These are phyloP conservation scores for Talaromyces liani DNA, from an alignment of 495 filamentous ascomycete species.

Conservation along the genomic window DNA sequence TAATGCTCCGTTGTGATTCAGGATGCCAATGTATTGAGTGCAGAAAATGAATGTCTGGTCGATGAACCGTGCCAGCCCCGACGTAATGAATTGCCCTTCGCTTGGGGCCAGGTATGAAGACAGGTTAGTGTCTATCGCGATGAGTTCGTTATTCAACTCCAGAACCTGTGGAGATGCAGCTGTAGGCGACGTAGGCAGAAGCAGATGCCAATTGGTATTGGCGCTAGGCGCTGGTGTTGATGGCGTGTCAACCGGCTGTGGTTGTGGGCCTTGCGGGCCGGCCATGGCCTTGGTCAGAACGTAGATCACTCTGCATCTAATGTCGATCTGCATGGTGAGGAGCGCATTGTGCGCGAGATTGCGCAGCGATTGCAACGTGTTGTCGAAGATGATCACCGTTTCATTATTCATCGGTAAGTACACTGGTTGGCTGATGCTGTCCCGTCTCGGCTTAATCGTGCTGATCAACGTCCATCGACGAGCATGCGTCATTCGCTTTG, in stretches of 20 bases:
- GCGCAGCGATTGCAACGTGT: slow-evolving; percentile 70
- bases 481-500: slow-evolving; percentile 31
- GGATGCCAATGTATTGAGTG: slow-evolving; percentile 52
- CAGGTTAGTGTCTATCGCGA: slow-evolving; percentile 75
- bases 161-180: slow-evolving; percentile 76
- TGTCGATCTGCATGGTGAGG: slow-evolving; percentile 78
- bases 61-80: slow-evolving; percentile 62
- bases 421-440: slow-evolving; percentile 49
- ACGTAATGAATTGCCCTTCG: slow-evolving; percentile 63
- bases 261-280: slow-evolving; percentile 31
- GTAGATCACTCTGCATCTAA: slow-evolving; percentile 74
- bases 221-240: slow-evolving; percentile 45
- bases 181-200: slow-evolving; percentile 64
- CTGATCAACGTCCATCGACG: slow-evolving; percentile 77
- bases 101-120: slow-evolving; percentile 54
- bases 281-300: slow-evolving; percentile 43
- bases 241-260: slow-evolving; percentile 28
- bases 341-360: slow-evolving; percentile 69
- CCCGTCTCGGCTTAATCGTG: slow-evolving; percentile 47
- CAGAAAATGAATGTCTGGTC: slow-evolving; percentile 63
- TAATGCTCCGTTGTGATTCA: slow-evolving; percentile 69
- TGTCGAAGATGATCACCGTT: slow-evolving; percentile 77
- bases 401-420: slow-evolving; percentile 87
- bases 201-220: slow-evolving; percentile 57
- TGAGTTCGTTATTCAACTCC: slow-evolving; percentile 68